phyloP scores from a whole-genome alignment of 176 grass and related monocot genomes.

The Oryza rufipogon region DNA sequence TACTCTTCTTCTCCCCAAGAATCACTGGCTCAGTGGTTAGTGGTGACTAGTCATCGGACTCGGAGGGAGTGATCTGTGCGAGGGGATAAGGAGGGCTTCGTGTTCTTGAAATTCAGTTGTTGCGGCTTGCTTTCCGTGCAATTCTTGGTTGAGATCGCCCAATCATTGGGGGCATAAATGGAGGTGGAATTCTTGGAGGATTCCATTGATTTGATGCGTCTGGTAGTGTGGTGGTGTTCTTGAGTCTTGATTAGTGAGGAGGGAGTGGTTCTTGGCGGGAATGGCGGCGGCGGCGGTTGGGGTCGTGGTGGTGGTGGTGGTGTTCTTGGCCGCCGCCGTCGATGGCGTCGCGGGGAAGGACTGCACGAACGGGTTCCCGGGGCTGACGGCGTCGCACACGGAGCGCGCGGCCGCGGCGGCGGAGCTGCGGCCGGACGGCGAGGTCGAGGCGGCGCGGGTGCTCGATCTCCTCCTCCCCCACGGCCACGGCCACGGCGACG shows the following conservation, averaged over 20 bases:
- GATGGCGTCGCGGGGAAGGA: conserved; percentile 37
- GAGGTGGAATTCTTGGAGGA: background rate
- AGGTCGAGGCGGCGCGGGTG: background rate
- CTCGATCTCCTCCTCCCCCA: conserved; percentile 4
- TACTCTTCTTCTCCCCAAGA: background rate
- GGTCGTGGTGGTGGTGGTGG: background rate
- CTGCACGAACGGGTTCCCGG: conserved; percentile 64
- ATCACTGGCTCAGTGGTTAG: background rate
- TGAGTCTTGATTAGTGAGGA: background rate
- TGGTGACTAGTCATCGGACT: background rate
- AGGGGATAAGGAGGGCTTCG: background rate
- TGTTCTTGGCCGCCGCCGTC: background rate
- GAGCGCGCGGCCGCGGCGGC: conserved; percentile 47
- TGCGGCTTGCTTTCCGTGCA: conserved; percentile 37
- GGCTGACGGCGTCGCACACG: conserved; percentile 49
- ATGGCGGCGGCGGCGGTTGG: background rate
- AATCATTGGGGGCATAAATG: conserved; percentile 3
- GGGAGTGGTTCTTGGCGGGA: background rate
- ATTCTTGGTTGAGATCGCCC: background rate
- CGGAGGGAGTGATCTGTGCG: background rate
- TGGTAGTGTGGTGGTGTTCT: background rate
- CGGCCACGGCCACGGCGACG: background rate
- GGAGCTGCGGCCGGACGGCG: conserved; percentile 5
- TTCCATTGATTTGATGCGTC: conserved; percentile 17
- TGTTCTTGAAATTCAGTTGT: background rate